phyloP scores from a whole-genome alignment of 225 moss, liverwort and hornwort genomes.

The Sphagnum tenellum region DNA sequence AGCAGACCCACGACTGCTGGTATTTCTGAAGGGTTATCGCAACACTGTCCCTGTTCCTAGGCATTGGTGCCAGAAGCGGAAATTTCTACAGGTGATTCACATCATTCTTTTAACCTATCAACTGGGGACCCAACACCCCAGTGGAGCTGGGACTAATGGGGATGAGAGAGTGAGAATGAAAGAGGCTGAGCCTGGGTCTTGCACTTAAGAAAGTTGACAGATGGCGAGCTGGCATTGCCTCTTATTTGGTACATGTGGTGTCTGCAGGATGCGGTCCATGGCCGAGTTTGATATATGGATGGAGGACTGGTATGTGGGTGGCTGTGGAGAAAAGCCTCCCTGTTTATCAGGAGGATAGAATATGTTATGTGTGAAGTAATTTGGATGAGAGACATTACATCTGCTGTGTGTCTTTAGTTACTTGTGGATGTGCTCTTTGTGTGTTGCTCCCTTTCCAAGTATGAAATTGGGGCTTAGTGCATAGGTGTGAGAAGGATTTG shows the following conservation, averaged over 20 bases:
- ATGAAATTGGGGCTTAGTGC: too few relatives aligned
- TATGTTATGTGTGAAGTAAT: slow-evolving; percentile 9
- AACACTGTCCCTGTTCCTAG: slow-evolving; percentile 99
- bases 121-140: slow-evolving; percentile 57
- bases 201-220: slow-evolving; percentile 81
- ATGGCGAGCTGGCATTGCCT: slow-evolving; percentile 97
- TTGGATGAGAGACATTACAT: slow-evolving; percentile 5
- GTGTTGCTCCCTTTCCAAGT: too few relatives aligned
- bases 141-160: slow-evolving; percentile 68
- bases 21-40: slow-evolving; percentile 94
- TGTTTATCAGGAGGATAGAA: slow-evolving; percentile 20
- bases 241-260: slow-evolving; percentile 99
- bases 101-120: slow-evolving; percentile 25
- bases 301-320: slow-evolving; percentile 99
- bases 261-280: slow-evolving; percentile 99
- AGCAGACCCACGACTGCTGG: slow-evolving; percentile 92
- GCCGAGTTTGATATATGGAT: slow-evolving; percentile 79
- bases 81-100: slow-evolving; percentile 95
- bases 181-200: slow-evolving; percentile 80
- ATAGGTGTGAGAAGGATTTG: too few relatives aligned
- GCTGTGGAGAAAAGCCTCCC: slow-evolving; percentile 84
- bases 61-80: slow-evolving; percentile 99
- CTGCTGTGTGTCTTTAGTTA: not conserved
- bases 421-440: slow-evolving; percentile 4
- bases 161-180: slow-evolving; percentile 51